Evolutionary conservation across 129 eudicot species (phyloP).

Genomic region (Chrysanthemum seticuspe): DNA sequence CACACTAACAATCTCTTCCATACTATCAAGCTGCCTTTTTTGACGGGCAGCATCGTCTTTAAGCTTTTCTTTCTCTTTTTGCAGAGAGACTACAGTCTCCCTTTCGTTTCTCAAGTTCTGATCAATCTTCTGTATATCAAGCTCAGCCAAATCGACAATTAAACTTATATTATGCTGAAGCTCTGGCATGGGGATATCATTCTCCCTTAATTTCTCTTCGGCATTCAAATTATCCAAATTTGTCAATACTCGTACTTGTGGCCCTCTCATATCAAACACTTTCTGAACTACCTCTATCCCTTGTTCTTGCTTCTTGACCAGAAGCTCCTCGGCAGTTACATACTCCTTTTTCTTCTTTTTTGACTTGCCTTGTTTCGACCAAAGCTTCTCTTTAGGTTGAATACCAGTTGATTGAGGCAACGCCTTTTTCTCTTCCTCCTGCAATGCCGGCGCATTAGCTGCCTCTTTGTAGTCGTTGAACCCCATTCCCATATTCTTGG

Average conservation of each 20-base stretch:
- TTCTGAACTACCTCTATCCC: constrained; percentile 24
- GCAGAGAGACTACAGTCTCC: constrained; percentile 65
- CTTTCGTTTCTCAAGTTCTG: constrained; percentile 69
- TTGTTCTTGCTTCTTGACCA: constrained; percentile 72
- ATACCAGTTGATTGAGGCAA: constrained; percentile 7
- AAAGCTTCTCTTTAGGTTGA: constrained; percentile 25
- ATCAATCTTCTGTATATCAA: constrained; percentile 67
- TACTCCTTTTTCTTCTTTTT: constrained; percentile 56
- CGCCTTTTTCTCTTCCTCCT: constrained; percentile 47
- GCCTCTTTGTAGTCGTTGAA: constrained; percentile 41
- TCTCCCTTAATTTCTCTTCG: constrained; percentile 62
- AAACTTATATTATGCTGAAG: constrained; percentile 72
- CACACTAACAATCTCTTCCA: constrained; percentile 54
- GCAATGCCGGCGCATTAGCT: constrained; percentile 39
- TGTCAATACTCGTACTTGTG: constrained; percentile 77
- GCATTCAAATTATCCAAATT: constrained; percentile 76
- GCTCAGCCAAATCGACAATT: constrained; percentile 63
- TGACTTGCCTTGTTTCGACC: constrained; percentile 39
- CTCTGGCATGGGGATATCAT: constrained; percentile 72
- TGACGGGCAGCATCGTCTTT: constrained; percentile 49
- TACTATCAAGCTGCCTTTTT: constrained; percentile 54
- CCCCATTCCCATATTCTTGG: constrained; percentile 63
- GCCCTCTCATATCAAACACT: constrained; percentile 83
- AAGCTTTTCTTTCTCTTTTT: constrained; percentile 67
- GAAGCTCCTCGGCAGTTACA: constrained; percentile 69